phyloP scores from a whole-genome alignment of 306 rosid genomes.

The Phaseolus lunatus region DNA sequence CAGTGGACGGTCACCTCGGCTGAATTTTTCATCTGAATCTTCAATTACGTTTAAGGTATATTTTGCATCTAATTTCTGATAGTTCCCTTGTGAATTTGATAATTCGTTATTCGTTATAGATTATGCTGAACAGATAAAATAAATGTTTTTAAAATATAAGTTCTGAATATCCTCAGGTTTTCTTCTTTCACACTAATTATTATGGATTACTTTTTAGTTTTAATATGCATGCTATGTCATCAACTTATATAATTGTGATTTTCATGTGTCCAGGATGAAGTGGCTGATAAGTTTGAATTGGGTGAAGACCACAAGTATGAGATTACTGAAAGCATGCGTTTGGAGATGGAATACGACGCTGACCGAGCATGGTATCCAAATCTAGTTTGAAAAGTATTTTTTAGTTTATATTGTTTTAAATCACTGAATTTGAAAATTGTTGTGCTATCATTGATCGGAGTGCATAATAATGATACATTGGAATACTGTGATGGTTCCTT shows the following conservation, averaged over 20 bases:
- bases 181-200: constrained; percentile 13
- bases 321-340: constrained; percentile 94
- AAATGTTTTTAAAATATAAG: constrained; percentile 6
- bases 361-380: constrained; percentile 98
- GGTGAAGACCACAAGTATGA: constrained; percentile 71
- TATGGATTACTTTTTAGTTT: constrained; percentile 11
- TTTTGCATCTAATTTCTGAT: constrained; percentile 22
- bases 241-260: constrained; percentile 27
- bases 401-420: constrained; percentile 3
- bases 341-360: constrained; percentile 90
- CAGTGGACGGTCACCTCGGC: constrained; percentile 73
- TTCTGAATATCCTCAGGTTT: constrained; percentile 18
- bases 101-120: constrained; percentile 16
- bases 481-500: constrained; percentile 17
- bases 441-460: not conserved
- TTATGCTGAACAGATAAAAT: not conserved
- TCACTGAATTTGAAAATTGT: not conserved
- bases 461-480: constrained; percentile 25
- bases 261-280: constrained; percentile 63
- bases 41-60: constrained; percentile 67
- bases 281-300: constrained; percentile 50
- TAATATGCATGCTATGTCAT: constrained; percentile 23
- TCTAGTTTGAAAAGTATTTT: constrained; percentile 28
- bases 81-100: constrained; percentile 10
- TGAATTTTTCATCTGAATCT: constrained; percentile 53